phyloP scores from a whole-genome alignment of 1,139 yeast genomes.

The Geotrichum citri-aurantii region DNA sequence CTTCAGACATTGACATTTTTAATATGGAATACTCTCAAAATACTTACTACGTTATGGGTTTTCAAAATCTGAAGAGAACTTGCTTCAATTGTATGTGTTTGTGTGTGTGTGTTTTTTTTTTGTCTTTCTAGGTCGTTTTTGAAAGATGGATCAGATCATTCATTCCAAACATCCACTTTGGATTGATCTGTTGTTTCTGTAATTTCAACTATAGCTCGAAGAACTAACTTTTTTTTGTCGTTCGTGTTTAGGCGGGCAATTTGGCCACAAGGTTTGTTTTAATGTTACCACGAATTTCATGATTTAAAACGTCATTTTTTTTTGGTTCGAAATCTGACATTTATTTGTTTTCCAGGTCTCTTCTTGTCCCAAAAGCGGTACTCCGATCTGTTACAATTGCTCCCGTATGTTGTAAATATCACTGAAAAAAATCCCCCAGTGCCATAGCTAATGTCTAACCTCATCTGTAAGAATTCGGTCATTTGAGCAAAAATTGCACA shows the following conservation, averaged over 20 bases:
- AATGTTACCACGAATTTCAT: background rate
- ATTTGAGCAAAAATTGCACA: slow-evolving; percentile 73
- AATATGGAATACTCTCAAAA: background rate
- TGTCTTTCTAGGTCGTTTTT: background rate
- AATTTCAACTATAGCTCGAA: background rate
- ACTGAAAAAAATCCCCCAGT: background rate
- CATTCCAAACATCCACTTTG: background rate
- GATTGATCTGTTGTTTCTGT: background rate
- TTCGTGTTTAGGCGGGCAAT: slow-evolving; percentile 30
- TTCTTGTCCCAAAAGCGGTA: slow-evolving; percentile 35
- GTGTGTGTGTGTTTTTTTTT: too few species aligned
- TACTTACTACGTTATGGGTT: slow-evolving; percentile 8
- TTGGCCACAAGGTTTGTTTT: slow-evolving; percentile 33
- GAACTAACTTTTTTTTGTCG: slow-evolving; percentile 15
- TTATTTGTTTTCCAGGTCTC: slow-evolving; percentile 29
- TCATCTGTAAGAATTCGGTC: slow-evolving; percentile 44
- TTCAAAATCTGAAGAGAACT: slow-evolving; percentile 26
- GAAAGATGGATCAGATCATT: background rate
- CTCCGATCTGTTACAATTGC: slow-evolving; percentile 37
- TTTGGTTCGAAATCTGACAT: background rate
- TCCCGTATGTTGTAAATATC: slow-evolving; percentile 24
- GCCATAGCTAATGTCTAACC: background rate
- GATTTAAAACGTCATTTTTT: background rate
- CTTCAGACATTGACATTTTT: background rate
- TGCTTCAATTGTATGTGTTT: slow-evolving; percentile 29